Base-by-base conservation (phyloP, 805 yeast genomes). In the Saccharomycopsis fibuligera region DNA sequence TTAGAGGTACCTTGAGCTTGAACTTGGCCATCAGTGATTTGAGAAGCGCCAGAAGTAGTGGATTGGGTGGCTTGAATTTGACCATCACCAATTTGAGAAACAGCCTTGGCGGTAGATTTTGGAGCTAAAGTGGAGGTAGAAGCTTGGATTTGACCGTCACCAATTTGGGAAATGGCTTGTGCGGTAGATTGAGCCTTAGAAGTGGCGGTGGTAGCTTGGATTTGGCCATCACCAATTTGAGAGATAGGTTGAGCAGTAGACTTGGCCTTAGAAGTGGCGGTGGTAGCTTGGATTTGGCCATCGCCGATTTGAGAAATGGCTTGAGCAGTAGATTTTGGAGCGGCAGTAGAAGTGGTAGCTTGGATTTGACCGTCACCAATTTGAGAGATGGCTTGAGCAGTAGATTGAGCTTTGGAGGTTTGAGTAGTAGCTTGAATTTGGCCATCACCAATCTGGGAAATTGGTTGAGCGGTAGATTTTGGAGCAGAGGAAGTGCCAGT, bases 371-470 rank as follows among this genome's bases (percentile, higher is more conserved):
- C 77, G 54, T 74, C 79, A 47, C 62, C 60, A 47, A 72, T 67
- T 57, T 75, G 78, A 48, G 74, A 55, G 33, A 50, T 42, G 23
- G 63, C 53, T 25, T 60, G 56, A 30, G 58, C 60, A 21, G 64
- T 55, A n/a, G 59, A 36, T 21, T 58, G 31, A 23, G 62, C 54
- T 58, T 73, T 62, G 35, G 74, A 49, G 14, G 60, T 41, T 22
- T 59, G 48, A 46, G 69, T 62, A 55, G 72, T 67, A 40, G 74
- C 69, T 66, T 75, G 83, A 60, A 76, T 68, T 65, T 78, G 83
- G 61, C 83, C 83, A 56, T 79, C 84, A 57, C 70, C 74, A 51
- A 76, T 77, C 62, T 75, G 80, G 55, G 75, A 62, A 47, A 75
- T 65, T 44, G 63, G 72, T 38, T 62, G 59, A 24, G 56, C 47